Conservation (phyloP, 306 rosid species). For the Fragaria nilgerrensis region DNA sequence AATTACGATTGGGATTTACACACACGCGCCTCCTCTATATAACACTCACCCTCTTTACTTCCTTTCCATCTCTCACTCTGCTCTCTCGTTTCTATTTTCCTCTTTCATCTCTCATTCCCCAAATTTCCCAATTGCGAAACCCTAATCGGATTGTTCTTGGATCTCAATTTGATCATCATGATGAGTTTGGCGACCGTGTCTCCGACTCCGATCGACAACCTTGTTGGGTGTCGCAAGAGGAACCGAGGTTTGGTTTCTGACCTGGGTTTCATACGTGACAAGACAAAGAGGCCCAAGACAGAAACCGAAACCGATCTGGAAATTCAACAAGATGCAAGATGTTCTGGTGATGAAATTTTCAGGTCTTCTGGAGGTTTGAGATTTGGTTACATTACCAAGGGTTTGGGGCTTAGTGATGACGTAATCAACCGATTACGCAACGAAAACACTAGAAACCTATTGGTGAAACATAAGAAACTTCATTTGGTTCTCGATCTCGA, state of each 20-base stretch:
- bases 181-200: background rate
- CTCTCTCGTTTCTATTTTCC: too few relatives aligned
- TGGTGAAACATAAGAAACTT: slow-evolving; percentile 52
- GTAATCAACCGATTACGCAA: slow-evolving; percentile 61
- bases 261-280: background rate
- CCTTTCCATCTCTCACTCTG: too few relatives aligned
- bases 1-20: too few relatives aligned
- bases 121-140: too few relatives aligned
- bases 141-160: too few relatives aligned
- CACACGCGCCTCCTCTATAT: too few relatives aligned
- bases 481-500: slow-evolving; percentile 84
- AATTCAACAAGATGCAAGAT: background rate
- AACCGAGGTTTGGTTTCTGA: background rate
- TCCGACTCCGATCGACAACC: background rate
- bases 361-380: slow-evolving; percentile 23
- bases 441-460: slow-evolving; percentile 51
- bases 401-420: slow-evolving; percentile 62
- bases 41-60: too few relatives aligned
- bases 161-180: background rate
- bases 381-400: slow-evolving; percentile 76
- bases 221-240: background rate
- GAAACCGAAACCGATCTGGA: background rate
- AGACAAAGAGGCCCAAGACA: slow-evolving; percentile 10
- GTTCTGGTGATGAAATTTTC: too few relatives aligned
- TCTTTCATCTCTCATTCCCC: too few relatives aligned